A percentile compares a stretch with the other conserved stretches of the same genome.
Evolutionary conservation across 345 rosid genomes (phyloP).

Genomic region (Gossypium rotundifolium): DNA sequence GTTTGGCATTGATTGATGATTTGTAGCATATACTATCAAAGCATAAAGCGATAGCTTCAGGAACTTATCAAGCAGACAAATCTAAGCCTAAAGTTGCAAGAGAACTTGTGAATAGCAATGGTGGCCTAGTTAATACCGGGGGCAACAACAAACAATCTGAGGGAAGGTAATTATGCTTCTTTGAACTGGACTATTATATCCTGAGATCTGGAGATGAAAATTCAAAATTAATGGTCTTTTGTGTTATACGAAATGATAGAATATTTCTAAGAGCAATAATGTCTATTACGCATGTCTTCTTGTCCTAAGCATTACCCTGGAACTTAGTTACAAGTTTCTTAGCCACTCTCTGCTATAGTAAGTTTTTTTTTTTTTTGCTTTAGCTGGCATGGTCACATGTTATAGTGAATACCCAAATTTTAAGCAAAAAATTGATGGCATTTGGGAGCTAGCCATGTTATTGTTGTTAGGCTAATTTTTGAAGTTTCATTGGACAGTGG

Average conservation of each 20-base stretch:
- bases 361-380: no score
- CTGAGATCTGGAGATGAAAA: neutral
- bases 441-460: no score
- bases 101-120: constrained; percentile 47
- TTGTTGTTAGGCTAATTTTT: no score
- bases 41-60: constrained; percentile 83
- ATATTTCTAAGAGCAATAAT: neutral
- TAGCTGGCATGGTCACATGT: no score
- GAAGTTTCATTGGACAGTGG: no score
- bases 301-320: constrained; percentile 4
- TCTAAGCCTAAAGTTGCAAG: constrained; percentile 48
- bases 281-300: neutral
- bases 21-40: constrained; percentile 85
- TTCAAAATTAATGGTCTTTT: constrained; percentile 5
- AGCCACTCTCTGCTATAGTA: no score
- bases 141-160: constrained; percentile 44
- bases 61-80: constrained; percentile 41
- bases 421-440: no score
- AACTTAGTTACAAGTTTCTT: neutral
- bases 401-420: no score
- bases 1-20: constrained; percentile 90
- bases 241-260: constrained; percentile 3
- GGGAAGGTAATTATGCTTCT: constrained; percentile 38
- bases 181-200: constrained; percentile 6
- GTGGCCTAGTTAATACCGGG: constrained; percentile 75